Percentiles rank a stretch among this genome's conserved stretches.
Conservation (phyloP, 2,329 filamentous ascomycete species). For the Aspergillus sp. region DNA sequence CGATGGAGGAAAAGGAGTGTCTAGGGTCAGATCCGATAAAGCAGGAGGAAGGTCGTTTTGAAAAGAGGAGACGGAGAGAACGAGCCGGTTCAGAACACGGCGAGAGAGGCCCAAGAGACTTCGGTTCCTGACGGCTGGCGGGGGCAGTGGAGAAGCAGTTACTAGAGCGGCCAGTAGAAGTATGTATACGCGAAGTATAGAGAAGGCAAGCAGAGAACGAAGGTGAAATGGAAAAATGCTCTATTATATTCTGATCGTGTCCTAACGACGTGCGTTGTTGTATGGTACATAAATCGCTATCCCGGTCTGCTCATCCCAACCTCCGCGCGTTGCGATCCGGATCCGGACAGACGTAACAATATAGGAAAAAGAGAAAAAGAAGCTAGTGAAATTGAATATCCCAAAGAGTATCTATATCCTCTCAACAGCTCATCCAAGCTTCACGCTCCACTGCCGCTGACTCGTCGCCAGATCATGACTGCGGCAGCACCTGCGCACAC, state of each 20-base stretch:
- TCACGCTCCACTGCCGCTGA: conserved; percentile 28
- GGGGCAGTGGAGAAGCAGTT: not conserved
- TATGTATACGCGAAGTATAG: not conserved
- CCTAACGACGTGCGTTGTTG: too few species aligned
- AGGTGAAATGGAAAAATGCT: too few species aligned
- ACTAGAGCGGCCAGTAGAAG: not conserved
- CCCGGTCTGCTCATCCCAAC: too few species aligned
- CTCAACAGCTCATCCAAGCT: not conserved
- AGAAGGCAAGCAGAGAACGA: too few species aligned
- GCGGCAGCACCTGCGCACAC: conserved; percentile 52
- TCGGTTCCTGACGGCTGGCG: not conserved
- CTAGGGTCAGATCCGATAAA: not conserved
- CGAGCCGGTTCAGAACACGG: not conserved
- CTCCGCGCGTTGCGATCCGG: too few species aligned
- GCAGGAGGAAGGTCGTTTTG: not conserved
- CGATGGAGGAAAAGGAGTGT: not conserved
- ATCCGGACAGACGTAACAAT: not conserved
- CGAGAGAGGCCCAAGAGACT: not conserved
- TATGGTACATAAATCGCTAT: too few species aligned
- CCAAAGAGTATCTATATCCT: conserved; percentile 3
- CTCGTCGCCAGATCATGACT: conserved; percentile 52
- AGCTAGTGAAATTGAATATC: not conserved
- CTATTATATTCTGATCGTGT: too few species aligned
- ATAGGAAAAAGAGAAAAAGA: not conserved
- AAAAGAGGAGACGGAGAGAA: not conserved